A percentile compares a stretch with the other conserved stretches of the same genome.
phyloP scores from a whole-genome alignment of 2,329 filamentous ascomycete species.

The Nemania sp. region DNA sequence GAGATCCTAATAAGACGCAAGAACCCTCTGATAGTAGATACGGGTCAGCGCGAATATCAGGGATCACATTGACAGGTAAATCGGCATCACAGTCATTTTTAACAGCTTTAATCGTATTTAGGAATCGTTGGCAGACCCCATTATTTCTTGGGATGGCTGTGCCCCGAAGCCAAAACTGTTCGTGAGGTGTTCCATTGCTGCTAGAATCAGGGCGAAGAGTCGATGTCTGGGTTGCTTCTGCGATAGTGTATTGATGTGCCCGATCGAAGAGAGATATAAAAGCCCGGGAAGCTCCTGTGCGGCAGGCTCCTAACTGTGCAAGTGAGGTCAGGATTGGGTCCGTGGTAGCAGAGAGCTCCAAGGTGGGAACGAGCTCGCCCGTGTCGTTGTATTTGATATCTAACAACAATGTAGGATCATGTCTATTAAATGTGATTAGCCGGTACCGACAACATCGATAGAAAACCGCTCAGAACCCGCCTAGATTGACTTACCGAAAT shows the following conservation, averaged over 20 bases:
- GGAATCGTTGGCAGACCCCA: constrained; percentile 29
- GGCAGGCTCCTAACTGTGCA: constrained; percentile 32
- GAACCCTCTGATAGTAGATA: background rate
- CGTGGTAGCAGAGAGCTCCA: constrained; percentile 18
- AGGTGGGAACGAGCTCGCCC: constrained; percentile 18
- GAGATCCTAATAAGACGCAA: constrained; percentile 27
- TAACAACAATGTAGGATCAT: constrained; percentile 32
- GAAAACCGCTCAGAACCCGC: background rate
- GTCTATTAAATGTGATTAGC: constrained; percentile 23
- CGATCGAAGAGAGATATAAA: constrained; percentile 38
- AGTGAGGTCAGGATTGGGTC: constrained; percentile 34
- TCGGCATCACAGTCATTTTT: background rate
- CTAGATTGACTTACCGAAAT: constrained; percentile 25
- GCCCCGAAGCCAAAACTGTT: constrained; percentile 31
- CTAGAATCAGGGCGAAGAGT: constrained; percentile 9
- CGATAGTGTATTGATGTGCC: constrained; percentile 31
- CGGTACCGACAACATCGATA: background rate
- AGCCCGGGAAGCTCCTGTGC: constrained; percentile 31
- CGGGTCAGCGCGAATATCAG: constrained; percentile 31
- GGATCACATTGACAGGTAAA: constrained; percentile 30
- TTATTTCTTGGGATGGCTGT: constrained; percentile 31
- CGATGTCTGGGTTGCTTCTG: constrained; percentile 31
- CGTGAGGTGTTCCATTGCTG: background rate
- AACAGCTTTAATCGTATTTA: constrained; percentile 21
- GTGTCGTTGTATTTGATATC: constrained; percentile 25